Conservation (phyloP, 2,329 filamentous ascomycete genomes). For the Ceratocystiopsis brevicomis region DNA sequence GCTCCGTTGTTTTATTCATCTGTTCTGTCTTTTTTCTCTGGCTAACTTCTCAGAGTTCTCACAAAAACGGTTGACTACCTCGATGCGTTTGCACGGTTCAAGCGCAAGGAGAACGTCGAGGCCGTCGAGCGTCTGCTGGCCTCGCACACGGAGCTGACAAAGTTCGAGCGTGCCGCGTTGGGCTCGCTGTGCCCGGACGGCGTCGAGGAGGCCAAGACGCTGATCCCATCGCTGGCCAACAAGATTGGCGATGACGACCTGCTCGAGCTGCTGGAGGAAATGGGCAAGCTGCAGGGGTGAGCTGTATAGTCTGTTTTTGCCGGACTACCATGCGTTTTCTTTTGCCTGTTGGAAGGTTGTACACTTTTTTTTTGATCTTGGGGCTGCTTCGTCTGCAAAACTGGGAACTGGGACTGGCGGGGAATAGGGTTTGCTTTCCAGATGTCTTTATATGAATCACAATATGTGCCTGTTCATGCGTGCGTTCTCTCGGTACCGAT, state of each 20-base stretch:
- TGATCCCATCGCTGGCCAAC: slow-evolving; percentile 73
- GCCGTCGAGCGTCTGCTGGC: slow-evolving; percentile 79
- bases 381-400: too few relatives aligned
- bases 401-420: too few relatives aligned
- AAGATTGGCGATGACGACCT: slow-evolving; percentile 85
- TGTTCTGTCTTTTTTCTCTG: too few relatives aligned
- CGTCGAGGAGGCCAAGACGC: slow-evolving; percentile 86
- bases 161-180: slow-evolving; percentile 85
- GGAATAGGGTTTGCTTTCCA: too few relatives aligned
- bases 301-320: too few relatives aligned
- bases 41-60: slow-evolving; percentile 38
- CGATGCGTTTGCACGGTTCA: slow-evolving; percentile 87
- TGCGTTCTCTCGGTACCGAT: too few relatives aligned
- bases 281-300: slow-evolving; percentile 51
- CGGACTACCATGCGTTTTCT: neutral
- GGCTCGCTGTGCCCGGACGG: slow-evolving; percentile 83
- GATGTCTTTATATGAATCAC: too few relatives aligned
- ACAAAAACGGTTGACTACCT: slow-evolving; percentile 83
- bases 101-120: slow-evolving; percentile 84
- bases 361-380: too few relatives aligned
- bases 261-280: slow-evolving; percentile 74
- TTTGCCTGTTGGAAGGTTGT: neutral
- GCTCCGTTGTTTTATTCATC: neutral
- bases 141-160: slow-evolving; percentile 59
- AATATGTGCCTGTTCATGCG: too few relatives aligned